phyloP scores from a whole-genome alignment of 495 filamentous ascomycete genomes.

The Xylaria flabelliformis region DNA sequence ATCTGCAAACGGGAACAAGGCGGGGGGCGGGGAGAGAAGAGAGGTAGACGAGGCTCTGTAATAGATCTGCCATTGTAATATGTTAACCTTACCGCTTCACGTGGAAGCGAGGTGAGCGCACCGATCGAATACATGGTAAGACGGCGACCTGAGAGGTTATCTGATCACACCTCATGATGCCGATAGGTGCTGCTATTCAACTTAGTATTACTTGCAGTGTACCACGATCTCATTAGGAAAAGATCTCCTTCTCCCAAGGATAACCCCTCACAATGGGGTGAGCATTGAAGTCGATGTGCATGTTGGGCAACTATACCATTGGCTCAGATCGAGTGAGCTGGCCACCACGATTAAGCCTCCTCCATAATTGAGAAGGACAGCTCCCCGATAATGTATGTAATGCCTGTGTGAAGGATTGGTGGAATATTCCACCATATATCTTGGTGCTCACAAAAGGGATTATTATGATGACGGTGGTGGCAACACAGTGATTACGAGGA shows the following conservation, averaged over 20 bases:
- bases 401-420: neutral
- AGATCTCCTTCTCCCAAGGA: neutral
- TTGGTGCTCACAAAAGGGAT: neutral
- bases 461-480: neutral
- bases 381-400: neutral
- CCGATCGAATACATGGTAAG: neutral
- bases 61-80: neutral
- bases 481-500: neutral
- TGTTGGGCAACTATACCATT: constrained; percentile 9
- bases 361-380: neutral
- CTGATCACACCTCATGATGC: constrained; percentile 1
- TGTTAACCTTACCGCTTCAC: neutral
- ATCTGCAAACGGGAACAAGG: neutral
- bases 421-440: neutral
- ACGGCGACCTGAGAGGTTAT: neutral
- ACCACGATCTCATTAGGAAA: constrained; percentile 3
- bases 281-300: neutral
- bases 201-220: constrained; percentile 24
- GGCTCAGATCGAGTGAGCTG: neutral
- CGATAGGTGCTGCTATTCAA: constrained; percentile 24
- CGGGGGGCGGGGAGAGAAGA: neutral
- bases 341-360: neutral
- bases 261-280: constrained; percentile 10
- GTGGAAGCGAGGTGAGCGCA: neutral
- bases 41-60: neutral